These are phyloP conservation scores for Hordeum vulgare DNA, from an alignment of 176 grass and related monocot species.

Conservation along the genomic window MorexV3_pseudomolecules_assembly NC_058519.1:466088925-466089424, in stretches of 20 bases:
- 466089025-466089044: neutral
- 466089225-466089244: neutral
- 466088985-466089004: neutral
- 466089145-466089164: neutral
- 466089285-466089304: slow-evolving; percentile 30
- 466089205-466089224: neutral
- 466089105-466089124: neutral
- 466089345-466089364: slow-evolving; percentile 16
- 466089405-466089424: slow-evolving; percentile 61
- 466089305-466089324: slow-evolving; percentile 17
- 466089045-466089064: slow-evolving; percentile 3
- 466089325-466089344: neutral
- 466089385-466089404: slow-evolving; percentile 42
- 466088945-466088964: neutral
- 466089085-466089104: neutral
- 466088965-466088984: neutral
- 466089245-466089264: slow-evolving; percentile 14
- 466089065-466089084: slow-evolving; percentile 24
- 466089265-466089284: slow-evolving; percentile 24
- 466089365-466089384: slow-evolving; percentile 76
- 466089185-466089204: neutral
- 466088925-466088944: neutral
- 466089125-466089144: slow-evolving; percentile 15
- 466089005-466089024: neutral
- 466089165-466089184: slow-evolving; percentile 11